A percentile compares a stretch with the other conserved stretches of the same genome.
These are phyloP conservation scores for Mycosarcoma mackinlayi DNA, from an alignment of 1,284 basidiomycete genomes.

Conservation along the genomic window DNA sequence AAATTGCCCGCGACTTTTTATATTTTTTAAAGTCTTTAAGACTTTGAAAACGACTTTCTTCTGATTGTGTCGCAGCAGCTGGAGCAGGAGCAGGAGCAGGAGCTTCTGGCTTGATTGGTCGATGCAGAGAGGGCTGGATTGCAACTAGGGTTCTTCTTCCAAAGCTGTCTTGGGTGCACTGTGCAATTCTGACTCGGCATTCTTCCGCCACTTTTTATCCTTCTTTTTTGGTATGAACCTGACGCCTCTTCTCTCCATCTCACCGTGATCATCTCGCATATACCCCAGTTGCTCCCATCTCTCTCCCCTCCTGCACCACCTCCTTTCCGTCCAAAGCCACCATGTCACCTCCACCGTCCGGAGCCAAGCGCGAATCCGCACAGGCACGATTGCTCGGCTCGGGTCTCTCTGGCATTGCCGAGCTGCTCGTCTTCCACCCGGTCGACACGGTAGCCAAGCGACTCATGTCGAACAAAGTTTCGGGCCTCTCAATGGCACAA, in stretches of 20 bases:
- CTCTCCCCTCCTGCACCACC: neutral
- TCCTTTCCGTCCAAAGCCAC: neutral
- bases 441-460: constrained; percentile 94
- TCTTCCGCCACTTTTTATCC: constrained; percentile 3
- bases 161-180: neutral
- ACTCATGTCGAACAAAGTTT: constrained; percentile 85
- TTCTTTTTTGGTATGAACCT: neutral
- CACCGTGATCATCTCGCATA: constrained; percentile 43
- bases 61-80: too few species aligned
- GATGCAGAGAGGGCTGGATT: too few species aligned
- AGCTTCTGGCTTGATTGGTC: too few species aligned
- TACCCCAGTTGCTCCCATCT: constrained; percentile 9
- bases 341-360: constrained; percentile 59
- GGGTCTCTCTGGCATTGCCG: constrained; percentile 83
- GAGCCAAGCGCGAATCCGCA: constrained; percentile 77
- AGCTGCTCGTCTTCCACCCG: constrained; percentile 76
- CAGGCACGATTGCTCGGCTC: constrained; percentile 91
- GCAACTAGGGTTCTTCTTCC: too few species aligned
- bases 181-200: constrained; percentile 12
- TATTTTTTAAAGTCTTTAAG: too few species aligned
- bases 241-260: constrained; percentile 1
- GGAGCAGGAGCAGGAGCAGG: too few species aligned
- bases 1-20: too few species aligned
- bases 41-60: too few species aligned
- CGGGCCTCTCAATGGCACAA: constrained; percentile 72